phyloP scores from a whole-genome alignment of 805 yeast genomes.

The Monosporozyma aquatica region DNA sequence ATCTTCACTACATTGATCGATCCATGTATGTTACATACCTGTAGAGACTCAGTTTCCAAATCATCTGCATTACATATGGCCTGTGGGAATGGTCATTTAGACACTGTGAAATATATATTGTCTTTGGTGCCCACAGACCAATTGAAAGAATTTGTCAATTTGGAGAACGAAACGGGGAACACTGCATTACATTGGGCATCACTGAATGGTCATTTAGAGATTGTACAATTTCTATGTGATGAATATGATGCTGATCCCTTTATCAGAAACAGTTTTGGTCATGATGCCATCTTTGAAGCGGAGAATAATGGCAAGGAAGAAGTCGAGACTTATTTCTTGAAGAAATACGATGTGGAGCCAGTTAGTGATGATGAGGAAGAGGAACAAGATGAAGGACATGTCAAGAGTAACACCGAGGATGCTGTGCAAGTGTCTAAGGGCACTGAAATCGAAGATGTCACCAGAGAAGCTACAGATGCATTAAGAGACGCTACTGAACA shows the following conservation, averaged over 20 bases:
- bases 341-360: slow-evolving; percentile 60
- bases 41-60: slow-evolving; percentile 53
- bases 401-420: no score
- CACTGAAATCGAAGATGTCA: slow-evolving; percentile 41
- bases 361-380: slow-evolving; percentile 42
- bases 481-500: slow-evolving; percentile 27
- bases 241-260: slow-evolving; percentile 75
- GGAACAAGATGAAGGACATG: slow-evolving; percentile 33
- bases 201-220: slow-evolving; percentile 69
- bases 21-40: slow-evolving; percentile 34
- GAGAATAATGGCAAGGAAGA: slow-evolving; percentile 68
- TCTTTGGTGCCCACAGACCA: slow-evolving; percentile 36
- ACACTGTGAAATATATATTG: slow-evolving; percentile 53
- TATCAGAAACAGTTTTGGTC: slow-evolving; percentile 60
- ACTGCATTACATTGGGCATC: slow-evolving; percentile 97
- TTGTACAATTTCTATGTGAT: slow-evolving; percentile 64
- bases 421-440: slow-evolving; percentile 40
- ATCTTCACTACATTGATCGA: slow-evolving; percentile 52
- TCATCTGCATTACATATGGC: slow-evolving; percentile 91
- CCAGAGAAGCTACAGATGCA: slow-evolving; percentile 39
- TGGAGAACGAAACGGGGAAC: slow-evolving; percentile 73
- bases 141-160: slow-evolving; percentile 39
- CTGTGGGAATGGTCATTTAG: slow-evolving; percentile 84
- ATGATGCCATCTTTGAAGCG: slow-evolving; percentile 84
- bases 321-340: slow-evolving; percentile 68